Percentiles rank a stretch among this genome's conserved stretches.
These are phyloP conservation scores for Phytophthora tubulina DNA, from an alignment of 352 stramenopile species.

Conservation along the genomic window DNA sequence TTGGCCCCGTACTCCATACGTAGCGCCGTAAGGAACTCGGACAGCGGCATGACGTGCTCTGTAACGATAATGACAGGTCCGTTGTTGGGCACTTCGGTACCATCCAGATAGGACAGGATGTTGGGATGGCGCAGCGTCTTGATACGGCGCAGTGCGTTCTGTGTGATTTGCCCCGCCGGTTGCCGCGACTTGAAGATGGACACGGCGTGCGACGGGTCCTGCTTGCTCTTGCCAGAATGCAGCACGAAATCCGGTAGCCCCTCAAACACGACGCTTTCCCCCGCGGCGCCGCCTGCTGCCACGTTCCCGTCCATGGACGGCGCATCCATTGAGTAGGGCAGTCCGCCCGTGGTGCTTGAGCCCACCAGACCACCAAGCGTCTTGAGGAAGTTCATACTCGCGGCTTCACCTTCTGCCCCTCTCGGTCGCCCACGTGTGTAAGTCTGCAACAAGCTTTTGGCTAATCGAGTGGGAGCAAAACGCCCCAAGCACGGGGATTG, in stretches of 20 bases:
- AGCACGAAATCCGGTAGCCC: conserved; percentile 85
- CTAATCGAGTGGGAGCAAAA: conserved; percentile 13
- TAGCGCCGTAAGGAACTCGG: conserved; percentile 88
- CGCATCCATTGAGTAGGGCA: conserved; percentile 73
- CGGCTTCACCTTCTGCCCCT: neutral
- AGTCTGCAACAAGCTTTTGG: conserved; percentile 1
- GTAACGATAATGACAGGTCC: conserved; percentile 95
- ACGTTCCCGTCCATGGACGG: conserved; percentile 49
- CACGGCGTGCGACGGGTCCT: conserved; percentile 76
- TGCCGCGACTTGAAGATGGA: conserved; percentile 95
- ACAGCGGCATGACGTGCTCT: conserved; percentile 92
- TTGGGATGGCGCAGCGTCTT: conserved; percentile 96
- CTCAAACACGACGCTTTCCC: conserved; percentile 64
- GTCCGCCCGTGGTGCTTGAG: conserved; percentile 68
- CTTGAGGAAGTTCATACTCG: conserved; percentile 91
- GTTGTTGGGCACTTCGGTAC: conserved; percentile 76
- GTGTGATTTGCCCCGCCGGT: conserved; percentile 72
- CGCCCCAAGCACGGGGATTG: conserved; percentile 14
- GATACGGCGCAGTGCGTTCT: conserved; percentile 92
- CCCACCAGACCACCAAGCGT: conserved; percentile 81
- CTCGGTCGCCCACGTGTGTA: conserved; percentile 1
- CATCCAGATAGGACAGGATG: conserved; percentile 92
- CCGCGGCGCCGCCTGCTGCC: conserved; percentile 48
- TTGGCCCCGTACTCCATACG: conserved; percentile 63
- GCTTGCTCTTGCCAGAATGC: conserved; percentile 88